Percentiles rank a stretch among this genome's conserved stretches.
Evolutionary conservation across 2,329 filamentous ascomycete species (phyloP).

Genomic region (Aspergillus viridinutans): DNA sequence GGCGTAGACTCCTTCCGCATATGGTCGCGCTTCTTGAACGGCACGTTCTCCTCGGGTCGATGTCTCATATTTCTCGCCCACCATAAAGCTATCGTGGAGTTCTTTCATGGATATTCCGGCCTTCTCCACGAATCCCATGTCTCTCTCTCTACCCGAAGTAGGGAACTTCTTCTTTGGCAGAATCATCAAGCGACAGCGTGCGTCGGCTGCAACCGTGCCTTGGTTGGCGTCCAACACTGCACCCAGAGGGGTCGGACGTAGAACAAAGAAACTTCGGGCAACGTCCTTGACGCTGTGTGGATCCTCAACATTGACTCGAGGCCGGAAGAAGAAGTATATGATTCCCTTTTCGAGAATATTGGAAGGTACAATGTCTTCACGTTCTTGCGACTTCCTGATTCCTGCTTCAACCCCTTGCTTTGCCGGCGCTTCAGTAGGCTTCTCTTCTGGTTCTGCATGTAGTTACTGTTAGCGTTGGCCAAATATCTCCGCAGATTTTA

Average conservation of each 20-base stretch:
- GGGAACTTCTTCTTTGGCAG: slow-evolving; percentile 84
- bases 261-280: slow-evolving; percentile 72
- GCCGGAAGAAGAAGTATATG: slow-evolving; percentile 86
- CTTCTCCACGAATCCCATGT: slow-evolving; percentile 82
- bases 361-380: slow-evolving; percentile 51
- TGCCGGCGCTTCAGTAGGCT: slow-evolving; percentile 1
- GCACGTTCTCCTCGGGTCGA: slow-evolving; percentile 69
- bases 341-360: slow-evolving; percentile 80
- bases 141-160: slow-evolving; percentile 61
- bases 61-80: slow-evolving; percentile 65
- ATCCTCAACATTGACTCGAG: slow-evolving; percentile 68
- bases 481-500: slow-evolving; percentile 11
- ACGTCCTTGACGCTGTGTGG: slow-evolving; percentile 68
- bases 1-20: slow-evolving; percentile 83
- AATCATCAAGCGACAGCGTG: slow-evolving; percentile 67
- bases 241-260: slow-evolving; percentile 67
- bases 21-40: slow-evolving; percentile 64
- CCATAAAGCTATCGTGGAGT: slow-evolving; percentile 69
- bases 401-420: slow-evolving; percentile 32
- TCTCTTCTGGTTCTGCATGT: slow-evolving; percentile 12
- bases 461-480: slow-evolving; percentile 5
- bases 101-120: slow-evolving; percentile 60
- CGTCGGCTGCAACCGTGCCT: slow-evolving; percentile 51
- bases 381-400: slow-evolving; percentile 48
- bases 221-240: slow-evolving; percentile 57